Evolutionary conservation across 192 early-diverging fungal species (phyloP).

Genomic region (Lobosporangium transversale): DNA sequence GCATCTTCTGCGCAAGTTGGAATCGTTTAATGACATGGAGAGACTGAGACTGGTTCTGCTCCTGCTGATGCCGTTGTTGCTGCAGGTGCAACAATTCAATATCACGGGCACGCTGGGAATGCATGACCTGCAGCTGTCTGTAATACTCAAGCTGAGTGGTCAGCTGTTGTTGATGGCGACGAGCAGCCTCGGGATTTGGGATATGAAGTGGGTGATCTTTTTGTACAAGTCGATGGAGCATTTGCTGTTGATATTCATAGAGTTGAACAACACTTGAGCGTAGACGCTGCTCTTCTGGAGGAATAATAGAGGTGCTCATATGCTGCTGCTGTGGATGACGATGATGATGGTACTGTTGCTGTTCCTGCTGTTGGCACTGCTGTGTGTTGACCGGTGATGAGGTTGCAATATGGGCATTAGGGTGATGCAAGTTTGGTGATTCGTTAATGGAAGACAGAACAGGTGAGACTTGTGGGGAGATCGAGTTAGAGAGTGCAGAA

Average conservation of each 20-base stretch:
- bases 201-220: conserved; percentile 23
- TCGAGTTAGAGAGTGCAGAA: background rate
- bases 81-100: conserved; percentile 32
- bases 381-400: background rate
- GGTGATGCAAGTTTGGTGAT: background rate
- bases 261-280: conserved; percentile 11
- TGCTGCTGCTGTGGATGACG: no score
- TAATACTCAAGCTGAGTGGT: conserved; percentile 35
- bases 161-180: conserved; percentile 19
- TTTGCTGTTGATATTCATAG: conserved; percentile 22
- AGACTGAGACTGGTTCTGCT: conserved; percentile 23
- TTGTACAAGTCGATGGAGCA: conserved; percentile 4
- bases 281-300: conserved; percentile 13
- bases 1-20: conserved; percentile 27
- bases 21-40: conserved; percentile 26
- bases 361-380: no score
- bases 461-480: conserved; percentile 6
- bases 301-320: background rate
- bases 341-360: no score
- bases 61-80: conserved; percentile 33
- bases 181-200: conserved; percentile 14
- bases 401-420: background rate
- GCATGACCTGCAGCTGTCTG: conserved; percentile 46
- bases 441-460: conserved; percentile 1
- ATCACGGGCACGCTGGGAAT: conserved; percentile 35